These are phyloP conservation scores for Cinchona pubescens DNA, from an alignment of 257 asterid genomes.

Conservation along the genomic window DNA sequence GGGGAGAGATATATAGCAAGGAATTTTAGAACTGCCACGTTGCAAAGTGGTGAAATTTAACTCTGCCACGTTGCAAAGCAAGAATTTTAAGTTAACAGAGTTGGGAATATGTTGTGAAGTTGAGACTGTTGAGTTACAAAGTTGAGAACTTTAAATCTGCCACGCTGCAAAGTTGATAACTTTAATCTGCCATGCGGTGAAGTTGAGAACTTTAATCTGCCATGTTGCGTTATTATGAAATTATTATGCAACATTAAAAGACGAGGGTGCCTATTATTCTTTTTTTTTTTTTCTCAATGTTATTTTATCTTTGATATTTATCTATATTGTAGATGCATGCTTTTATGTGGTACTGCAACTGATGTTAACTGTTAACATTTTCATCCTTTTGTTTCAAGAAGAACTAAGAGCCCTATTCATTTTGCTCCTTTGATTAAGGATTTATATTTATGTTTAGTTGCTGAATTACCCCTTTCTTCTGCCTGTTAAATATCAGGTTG, in stretches of 20 bases:
- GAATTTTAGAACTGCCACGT: neutral
- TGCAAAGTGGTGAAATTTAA: neutral
- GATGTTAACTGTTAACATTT: neutral
- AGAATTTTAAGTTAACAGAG: neutral
- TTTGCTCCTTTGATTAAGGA: neutral
- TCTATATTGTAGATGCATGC: neutral
- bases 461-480: neutral
- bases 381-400: neutral
- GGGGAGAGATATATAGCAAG: neutral
- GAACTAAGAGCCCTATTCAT: neutral
- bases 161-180: neutral
- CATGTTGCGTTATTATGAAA: neutral
- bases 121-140: neutral
- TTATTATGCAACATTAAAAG: neutral
- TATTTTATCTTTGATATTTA: neutral
- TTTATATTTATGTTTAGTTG: neutral
- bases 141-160: neutral
- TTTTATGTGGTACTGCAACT: neutral
- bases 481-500: conserved; percentile 32
- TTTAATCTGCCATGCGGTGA: neutral
- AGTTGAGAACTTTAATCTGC: neutral
- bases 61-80: neutral
- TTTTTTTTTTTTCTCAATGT: neutral
- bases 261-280: neutral
- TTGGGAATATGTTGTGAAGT: neutral